Conservation (phyloP, 805 yeast species). For the Pichia nakasei region DNA sequence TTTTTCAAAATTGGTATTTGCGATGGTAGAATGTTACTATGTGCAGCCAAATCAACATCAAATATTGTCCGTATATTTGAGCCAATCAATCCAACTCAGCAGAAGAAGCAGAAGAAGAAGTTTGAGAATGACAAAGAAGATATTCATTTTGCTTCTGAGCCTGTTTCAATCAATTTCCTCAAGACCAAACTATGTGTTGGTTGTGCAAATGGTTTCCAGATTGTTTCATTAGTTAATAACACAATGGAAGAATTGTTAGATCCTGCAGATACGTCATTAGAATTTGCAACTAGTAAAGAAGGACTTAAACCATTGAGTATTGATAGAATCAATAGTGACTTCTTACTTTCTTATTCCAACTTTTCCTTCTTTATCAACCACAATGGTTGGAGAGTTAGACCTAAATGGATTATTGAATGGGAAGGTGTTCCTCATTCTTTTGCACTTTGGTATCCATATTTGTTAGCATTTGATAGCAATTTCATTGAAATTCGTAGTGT, state of each 20-base stretch:
- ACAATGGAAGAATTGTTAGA: slow-evolving; percentile 85
- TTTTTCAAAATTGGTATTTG: slow-evolving; percentile 92
- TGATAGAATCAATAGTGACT: slow-evolving; percentile 82
- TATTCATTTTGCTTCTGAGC: slow-evolving; percentile 77
- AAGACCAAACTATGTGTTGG: slow-evolving; percentile 89
- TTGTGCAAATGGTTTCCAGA: slow-evolving; percentile 93
- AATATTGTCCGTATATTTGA: slow-evolving; percentile 78
- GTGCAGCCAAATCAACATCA: slow-evolving; percentile 80
- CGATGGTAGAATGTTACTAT: slow-evolving; percentile 77
- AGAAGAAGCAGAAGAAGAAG: slow-evolving; percentile 58
- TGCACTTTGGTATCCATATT: slow-evolving; percentile 89
- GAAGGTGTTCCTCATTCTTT: slow-evolving; percentile 91
- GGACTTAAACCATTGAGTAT: slow-evolving; percentile 77
- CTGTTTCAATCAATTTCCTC: slow-evolving; percentile 83
- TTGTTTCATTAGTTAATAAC: slow-evolving; percentile 75
- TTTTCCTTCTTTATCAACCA: slow-evolving; percentile 90
- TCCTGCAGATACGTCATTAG: slow-evolving; percentile 97
- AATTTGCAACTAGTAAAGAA: slow-evolving; percentile 81
- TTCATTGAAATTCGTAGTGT: slow-evolving; percentile 91
- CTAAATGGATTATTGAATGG: slow-evolving; percentile 93
- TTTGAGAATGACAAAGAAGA: slow-evolving; percentile 64
- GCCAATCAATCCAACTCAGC: slow-evolving; percentile 67
- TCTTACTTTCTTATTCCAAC: slow-evolving; percentile 81
- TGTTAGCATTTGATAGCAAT: slow-evolving; percentile 80
- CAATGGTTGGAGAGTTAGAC: slow-evolving; percentile 93